Evolutionary conservation across 2,329 filamentous ascomycete genomes (phyloP).

Genomic region (Ophiobolus disseminans): DNA sequence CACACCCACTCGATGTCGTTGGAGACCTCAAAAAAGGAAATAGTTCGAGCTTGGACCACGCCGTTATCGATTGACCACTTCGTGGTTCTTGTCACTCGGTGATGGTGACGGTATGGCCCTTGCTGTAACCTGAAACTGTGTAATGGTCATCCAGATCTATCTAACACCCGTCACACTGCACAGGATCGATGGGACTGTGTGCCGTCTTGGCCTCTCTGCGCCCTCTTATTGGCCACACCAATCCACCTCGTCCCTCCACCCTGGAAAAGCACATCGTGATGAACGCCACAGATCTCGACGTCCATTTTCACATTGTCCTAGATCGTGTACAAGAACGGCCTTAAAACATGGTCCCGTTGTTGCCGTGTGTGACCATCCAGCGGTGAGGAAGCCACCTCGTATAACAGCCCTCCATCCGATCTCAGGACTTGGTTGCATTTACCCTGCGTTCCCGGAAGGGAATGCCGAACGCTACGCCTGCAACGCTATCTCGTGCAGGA

Average conservation of each 20-base stretch:
- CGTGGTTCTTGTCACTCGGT: slow-evolving; percentile 17
- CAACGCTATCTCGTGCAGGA: slow-evolving; percentile 39
- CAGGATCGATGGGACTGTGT: slow-evolving; percentile 14
- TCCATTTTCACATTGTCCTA: slow-evolving; percentile 18
- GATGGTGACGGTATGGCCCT: slow-evolving; percentile 16
- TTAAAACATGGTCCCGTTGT: slow-evolving; percentile 21
- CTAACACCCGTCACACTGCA: slow-evolving; percentile 17
- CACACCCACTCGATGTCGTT: slow-evolving; percentile 20
- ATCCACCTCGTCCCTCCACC: not conserved
- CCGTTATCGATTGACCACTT: slow-evolving; percentile 1
- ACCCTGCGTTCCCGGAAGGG: slow-evolving; percentile 37
- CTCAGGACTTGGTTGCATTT: slow-evolving; percentile 19
- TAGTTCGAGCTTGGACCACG: slow-evolving; percentile 16
- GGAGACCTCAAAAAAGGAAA: slow-evolving; percentile 23
- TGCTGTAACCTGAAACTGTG: slow-evolving; percentile 22
- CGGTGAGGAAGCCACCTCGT: slow-evolving; percentile 19
- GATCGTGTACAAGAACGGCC: slow-evolving; percentile 22
- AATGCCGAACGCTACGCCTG: slow-evolving; percentile 37
- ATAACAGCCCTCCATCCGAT: slow-evolving; percentile 18
- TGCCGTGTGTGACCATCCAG: slow-evolving; percentile 17
- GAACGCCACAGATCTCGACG: slow-evolving; percentile 30
- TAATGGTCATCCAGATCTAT: slow-evolving; percentile 10
- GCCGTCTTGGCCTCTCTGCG: slow-evolving; percentile 6
- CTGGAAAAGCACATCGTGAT: slow-evolving; percentile 11
- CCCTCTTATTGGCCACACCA: slow-evolving; percentile 22